Evolutionary conservation across 805 yeast species (phyloP).

Genomic region (Myxozyma mucilagina): DNA sequence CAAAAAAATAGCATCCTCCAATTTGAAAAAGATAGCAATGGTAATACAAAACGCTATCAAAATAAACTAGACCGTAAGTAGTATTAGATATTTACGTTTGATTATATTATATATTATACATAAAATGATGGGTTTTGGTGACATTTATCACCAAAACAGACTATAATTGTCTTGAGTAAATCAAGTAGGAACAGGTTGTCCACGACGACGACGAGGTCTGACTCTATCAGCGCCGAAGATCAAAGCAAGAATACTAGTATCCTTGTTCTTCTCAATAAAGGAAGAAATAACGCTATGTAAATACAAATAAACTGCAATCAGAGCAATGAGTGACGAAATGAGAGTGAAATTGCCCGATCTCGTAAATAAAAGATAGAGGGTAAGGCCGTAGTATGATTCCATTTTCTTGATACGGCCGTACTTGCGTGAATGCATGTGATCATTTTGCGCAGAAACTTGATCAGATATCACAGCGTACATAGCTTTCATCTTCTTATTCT

Average conservation of each 20-base stretch:
- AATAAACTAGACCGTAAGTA: no score
- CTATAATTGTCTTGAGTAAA: background rate
- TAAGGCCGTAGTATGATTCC: slow-evolving; percentile 11
- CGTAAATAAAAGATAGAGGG: slow-evolving; percentile 14
- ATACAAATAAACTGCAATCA: slow-evolving; percentile 10
- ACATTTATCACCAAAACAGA: background rate
- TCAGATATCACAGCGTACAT: slow-evolving; percentile 11
- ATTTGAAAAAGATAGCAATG: background rate
- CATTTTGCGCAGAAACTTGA: slow-evolving; percentile 22
- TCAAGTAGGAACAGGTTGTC: background rate
- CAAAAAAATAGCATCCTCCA: background rate
- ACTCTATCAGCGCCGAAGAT: slow-evolving; percentile 13
- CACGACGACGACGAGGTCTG: slow-evolving; percentile 8
- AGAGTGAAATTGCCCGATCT: slow-evolving; percentile 9
- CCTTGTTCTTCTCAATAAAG: slow-evolving; percentile 11
- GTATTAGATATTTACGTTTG: no score
- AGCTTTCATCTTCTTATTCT: background rate
- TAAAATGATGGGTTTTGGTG: background rate
- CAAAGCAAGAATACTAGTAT: slow-evolving; percentile 12
- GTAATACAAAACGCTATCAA: background rate
- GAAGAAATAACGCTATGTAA: background rate
- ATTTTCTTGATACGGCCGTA: slow-evolving; percentile 8
- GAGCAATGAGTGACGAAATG: slow-evolving; percentile 4
- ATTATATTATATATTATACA: background rate
- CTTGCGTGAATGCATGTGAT: slow-evolving; percentile 19